A percentile compares a stretch with the other conserved stretches of the same genome.
Evolutionary conservation across 2,329 filamentous ascomycete species (phyloP).

Genomic region (Penicillium sp.): DNA sequence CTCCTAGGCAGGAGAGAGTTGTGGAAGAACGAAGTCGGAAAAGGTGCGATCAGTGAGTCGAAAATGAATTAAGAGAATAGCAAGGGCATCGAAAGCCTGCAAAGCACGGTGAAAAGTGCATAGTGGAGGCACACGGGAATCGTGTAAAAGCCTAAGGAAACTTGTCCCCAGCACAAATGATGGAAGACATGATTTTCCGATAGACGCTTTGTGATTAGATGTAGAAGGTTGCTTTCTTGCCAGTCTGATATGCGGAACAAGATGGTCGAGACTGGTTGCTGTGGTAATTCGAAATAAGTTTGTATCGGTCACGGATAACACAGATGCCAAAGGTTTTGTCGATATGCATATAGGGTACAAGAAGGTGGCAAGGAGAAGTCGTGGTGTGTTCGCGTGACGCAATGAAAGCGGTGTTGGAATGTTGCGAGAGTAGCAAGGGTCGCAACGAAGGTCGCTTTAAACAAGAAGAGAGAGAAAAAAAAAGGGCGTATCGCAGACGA

Average conservation of each 20-base stretch:
- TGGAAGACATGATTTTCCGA: slow-evolving; percentile 24
- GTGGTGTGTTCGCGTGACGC: slow-evolving; percentile 12
- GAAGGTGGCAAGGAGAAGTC: slow-evolving; percentile 2
- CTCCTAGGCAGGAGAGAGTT: neutral
- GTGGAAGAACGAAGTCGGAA: neutral
- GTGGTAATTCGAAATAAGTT: neutral
- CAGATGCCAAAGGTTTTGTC: neutral
- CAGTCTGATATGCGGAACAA: neutral
- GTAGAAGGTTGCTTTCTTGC: slow-evolving; percentile 2
- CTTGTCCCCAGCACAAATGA: slow-evolving; percentile 24
- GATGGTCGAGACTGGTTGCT: neutral
- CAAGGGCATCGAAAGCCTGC: slow-evolving; percentile 35
- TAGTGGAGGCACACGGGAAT: slow-evolving; percentile 28
- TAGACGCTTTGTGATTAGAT: slow-evolving; percentile 3
- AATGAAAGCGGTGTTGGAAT: slow-evolving; percentile 21
- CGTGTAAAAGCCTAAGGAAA: slow-evolving; percentile 27
- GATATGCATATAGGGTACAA: slow-evolving; percentile 4
- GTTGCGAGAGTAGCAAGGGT: neutral
- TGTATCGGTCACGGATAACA: neutral
- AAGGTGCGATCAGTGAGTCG: slow-evolving; percentile 10
- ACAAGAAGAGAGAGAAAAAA: no score
- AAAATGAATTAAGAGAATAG: slow-evolving; percentile 5
- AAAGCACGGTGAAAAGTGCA: slow-evolving; percentile 29
- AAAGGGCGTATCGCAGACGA: neutral
- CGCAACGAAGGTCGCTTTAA: neutral